A percentile compares a stretch with the other conserved stretches of the same genome.
Conservation (phyloP, 495 filamentous ascomycete species). For the Sabuloglossum arenarium region DNA sequence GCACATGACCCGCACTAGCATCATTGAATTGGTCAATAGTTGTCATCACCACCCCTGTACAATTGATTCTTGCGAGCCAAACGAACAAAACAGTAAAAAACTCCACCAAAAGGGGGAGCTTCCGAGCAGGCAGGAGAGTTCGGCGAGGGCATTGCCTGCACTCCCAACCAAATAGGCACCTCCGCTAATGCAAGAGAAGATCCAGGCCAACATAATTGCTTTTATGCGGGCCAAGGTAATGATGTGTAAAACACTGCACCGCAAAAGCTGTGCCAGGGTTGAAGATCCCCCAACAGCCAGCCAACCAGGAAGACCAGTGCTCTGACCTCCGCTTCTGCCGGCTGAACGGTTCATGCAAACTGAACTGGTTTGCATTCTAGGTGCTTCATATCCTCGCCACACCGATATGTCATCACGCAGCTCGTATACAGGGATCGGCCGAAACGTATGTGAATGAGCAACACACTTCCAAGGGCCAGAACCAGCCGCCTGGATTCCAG, state of each 20-base stretch:
- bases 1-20: too few relatives aligned
- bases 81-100: too few relatives aligned
- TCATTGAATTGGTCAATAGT: too few relatives aligned
- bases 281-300: neutral
- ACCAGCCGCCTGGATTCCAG: neutral
- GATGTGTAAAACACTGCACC: neutral
- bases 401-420: neutral
- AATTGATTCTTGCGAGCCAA: too few relatives aligned
- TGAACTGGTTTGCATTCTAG: neutral
- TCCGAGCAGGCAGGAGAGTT: neutral
- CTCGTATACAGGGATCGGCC: neutral
- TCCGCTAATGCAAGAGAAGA: neutral
- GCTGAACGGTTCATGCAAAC: neutral
- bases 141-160: neutral
- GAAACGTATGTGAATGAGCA: neutral
- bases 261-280: neutral
- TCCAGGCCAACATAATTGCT: neutral
- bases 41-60: too few relatives aligned
- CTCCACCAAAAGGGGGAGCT: too few relatives aligned
- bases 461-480: neutral
- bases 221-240: neutral
- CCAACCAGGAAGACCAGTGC: neutral
- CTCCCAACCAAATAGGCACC: neutral
- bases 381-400: neutral
- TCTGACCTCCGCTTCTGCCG: neutral